Conservation (phyloP, 495 filamentous ascomycete species). For the Hyaloscypha variabilis region DNA sequence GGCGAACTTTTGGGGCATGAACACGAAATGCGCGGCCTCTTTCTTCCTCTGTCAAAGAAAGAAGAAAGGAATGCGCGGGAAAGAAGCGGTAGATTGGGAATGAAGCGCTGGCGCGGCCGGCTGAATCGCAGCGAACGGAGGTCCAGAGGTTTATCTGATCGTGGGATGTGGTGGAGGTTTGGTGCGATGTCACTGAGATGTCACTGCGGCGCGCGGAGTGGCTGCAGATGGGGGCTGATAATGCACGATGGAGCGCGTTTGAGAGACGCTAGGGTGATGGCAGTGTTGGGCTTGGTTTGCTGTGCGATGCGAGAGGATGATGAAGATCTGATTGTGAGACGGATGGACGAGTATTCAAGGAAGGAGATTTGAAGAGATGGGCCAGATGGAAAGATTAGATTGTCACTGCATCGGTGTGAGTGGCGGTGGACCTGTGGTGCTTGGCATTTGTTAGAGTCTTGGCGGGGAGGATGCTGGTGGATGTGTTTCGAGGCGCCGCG, state of each 20-base stretch:
- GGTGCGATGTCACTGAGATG: conserved; percentile 12
- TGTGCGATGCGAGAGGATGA: background rate
- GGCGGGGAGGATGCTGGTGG: background rate
- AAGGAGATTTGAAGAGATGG: background rate
- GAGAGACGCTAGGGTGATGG: background rate
- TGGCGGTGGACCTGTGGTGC: background rate
- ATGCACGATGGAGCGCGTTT: background rate
- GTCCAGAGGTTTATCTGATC: conserved; percentile 5
- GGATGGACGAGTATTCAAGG: background rate
- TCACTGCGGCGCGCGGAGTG: conserved; percentile 6
- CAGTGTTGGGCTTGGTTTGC: background rate
- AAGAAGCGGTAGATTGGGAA: background rate
- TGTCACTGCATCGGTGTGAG: background rate
- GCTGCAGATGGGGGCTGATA: background rate
- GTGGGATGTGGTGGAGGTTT: background rate
- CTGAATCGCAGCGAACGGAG: background rate
- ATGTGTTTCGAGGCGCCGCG: too few species aligned
- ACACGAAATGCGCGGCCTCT: background rate
- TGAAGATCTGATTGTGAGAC: background rate
- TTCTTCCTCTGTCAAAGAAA: background rate
- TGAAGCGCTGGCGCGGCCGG: background rate
- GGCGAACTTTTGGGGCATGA: conserved; percentile 31
- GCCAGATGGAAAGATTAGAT: background rate
- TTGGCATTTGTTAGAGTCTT: background rate
- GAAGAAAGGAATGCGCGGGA: background rate